These are phyloP conservation scores for Scheffersomyces illinoinensis DNA, from an alignment of 1,139 yeast species.

Conservation along the genomic window DNA sequence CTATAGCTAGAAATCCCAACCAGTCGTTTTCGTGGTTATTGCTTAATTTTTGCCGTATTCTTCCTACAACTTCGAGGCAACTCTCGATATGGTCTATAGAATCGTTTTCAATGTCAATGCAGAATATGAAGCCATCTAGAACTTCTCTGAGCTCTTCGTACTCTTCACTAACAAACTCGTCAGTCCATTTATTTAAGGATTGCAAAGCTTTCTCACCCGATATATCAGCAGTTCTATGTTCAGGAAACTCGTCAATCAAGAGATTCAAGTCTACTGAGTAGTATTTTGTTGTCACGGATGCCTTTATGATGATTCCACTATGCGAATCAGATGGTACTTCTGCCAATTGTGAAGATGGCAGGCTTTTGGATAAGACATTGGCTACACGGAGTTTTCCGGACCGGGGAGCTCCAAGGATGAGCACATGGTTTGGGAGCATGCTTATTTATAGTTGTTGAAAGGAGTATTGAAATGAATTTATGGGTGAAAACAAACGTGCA, in stretches of 20 bases:
- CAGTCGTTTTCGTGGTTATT: constrained; percentile 13
- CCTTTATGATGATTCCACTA: constrained; percentile 37
- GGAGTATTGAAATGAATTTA: neutral
- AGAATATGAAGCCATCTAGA: constrained; percentile 40
- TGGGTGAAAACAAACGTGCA: neutral
- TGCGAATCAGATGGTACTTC: constrained; percentile 22
- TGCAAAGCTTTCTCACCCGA: constrained; percentile 9
- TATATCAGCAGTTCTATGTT: constrained; percentile 10
- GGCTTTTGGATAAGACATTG: constrained; percentile 14
- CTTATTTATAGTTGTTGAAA: neutral
- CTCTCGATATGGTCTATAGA: constrained; percentile 13
- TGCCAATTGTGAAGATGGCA: constrained; percentile 2
- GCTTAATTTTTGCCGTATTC: constrained; percentile 15
- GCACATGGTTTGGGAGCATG: constrained; percentile 31
- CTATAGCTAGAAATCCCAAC: constrained; percentile 28
- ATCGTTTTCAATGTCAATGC: constrained; percentile 25
- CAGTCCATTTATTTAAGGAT: constrained; percentile 27
- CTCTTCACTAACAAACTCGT: constrained; percentile 33
- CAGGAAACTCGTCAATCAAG: constrained; percentile 43
- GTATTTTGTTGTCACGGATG: constrained; percentile 34
- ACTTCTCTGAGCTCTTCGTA: constrained; percentile 38
- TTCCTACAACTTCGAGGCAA: constrained; percentile 15
- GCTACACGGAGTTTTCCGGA: constrained; percentile 38
- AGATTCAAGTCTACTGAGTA: constrained; percentile 29
- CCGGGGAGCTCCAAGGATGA: constrained; percentile 40